phyloP scores from a whole-genome alignment of 2,329 filamentous ascomycete genomes.

The Sporothrix brunneoviolacea region DNA sequence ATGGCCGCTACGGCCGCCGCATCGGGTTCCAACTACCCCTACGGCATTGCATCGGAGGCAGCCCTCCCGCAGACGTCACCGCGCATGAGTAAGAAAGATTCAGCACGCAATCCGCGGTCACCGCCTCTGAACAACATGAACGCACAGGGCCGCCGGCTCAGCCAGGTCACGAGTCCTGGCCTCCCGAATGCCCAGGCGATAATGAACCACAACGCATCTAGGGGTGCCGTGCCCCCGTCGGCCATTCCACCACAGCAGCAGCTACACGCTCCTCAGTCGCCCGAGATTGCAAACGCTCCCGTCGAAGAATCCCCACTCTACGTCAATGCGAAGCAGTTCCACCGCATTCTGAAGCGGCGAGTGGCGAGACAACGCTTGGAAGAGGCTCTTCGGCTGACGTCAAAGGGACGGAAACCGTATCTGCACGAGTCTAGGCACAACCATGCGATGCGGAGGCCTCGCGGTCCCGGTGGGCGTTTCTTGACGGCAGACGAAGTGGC shows the following conservation, averaged over 20 bases:
- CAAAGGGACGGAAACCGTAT: conserved; percentile 93
- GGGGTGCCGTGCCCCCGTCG: conserved; percentile 48
- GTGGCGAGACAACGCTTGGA: conserved; percentile 91
- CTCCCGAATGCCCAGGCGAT: conserved; percentile 68
- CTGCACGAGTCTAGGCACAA: conserved; percentile 96
- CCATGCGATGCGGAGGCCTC: conserved; percentile 91
- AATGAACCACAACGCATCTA: conserved; percentile 58
- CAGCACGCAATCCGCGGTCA: conserved; percentile 68
- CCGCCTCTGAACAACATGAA: conserved; percentile 63
- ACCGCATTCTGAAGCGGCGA: conserved; percentile 88
- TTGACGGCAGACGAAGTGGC: conserved; percentile 94
- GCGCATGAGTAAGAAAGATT: conserved; percentile 73
- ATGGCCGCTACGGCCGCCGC: conserved; percentile 90
- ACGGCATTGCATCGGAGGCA: conserved; percentile 60
- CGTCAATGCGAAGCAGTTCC: conserved; percentile 98
- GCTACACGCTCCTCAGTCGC: conserved; percentile 65
- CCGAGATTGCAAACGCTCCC: conserved; percentile 65
- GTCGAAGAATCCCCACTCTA: conserved; percentile 92
- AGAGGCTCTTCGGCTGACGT: conserved; percentile 83
- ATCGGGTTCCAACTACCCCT: conserved; percentile 70
- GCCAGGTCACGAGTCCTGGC: conserved; percentile 69
- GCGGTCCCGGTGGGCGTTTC: conserved; percentile 91
- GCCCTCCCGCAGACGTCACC: conserved; percentile 67
- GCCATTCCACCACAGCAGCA: conserved; percentile 56
- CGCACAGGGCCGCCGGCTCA: conserved; percentile 58